These are phyloP conservation scores for Pseudoscleropodium purum DNA, from an alignment of 225 moss, liverwort and hornwort species.

Conservation along the genomic window DNA sequence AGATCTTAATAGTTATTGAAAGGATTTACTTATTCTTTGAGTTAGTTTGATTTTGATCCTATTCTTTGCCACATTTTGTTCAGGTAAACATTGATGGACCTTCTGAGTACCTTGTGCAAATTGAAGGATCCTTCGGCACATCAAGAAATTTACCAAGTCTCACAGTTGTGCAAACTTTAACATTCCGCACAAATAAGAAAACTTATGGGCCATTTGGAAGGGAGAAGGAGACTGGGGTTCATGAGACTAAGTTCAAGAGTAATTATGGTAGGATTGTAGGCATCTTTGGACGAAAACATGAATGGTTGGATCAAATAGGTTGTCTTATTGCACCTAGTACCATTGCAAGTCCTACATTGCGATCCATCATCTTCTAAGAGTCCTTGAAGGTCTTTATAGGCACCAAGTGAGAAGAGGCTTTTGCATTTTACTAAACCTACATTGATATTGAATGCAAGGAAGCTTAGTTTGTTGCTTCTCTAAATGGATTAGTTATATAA, in stretches of 20 bases:
- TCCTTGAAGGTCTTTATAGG: background rate
- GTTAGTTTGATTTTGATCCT: background rate
- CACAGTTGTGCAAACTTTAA: background rate
- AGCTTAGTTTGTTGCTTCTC: background rate
- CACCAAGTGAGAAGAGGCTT: too few relatives aligned
- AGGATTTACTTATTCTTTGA: background rate
- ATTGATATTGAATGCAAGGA: background rate
- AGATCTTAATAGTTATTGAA: background rate
- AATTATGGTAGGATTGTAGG: background rate
- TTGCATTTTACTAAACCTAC: background rate
- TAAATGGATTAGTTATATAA: too few relatives aligned
- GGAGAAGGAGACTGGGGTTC: background rate
- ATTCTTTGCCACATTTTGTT: background rate
- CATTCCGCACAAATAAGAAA: background rate
- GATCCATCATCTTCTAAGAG: background rate
- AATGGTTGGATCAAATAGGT: background rate
- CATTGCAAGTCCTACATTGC: background rate
- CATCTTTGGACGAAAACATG: background rate
- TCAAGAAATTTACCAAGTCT: rapidly evolving
- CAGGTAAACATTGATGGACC: background rate
- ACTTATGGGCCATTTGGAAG: background rate
- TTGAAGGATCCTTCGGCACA: background rate
- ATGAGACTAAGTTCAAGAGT: background rate
- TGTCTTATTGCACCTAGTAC: background rate
- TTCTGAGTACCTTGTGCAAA: background rate